Percentiles rank a stretch among this genome's conserved stretches.
These are phyloP conservation scores for Xylaria polymorpha DNA, from an alignment of 2,329 filamentous ascomycete genomes.

Conservation along the genomic window DNA sequence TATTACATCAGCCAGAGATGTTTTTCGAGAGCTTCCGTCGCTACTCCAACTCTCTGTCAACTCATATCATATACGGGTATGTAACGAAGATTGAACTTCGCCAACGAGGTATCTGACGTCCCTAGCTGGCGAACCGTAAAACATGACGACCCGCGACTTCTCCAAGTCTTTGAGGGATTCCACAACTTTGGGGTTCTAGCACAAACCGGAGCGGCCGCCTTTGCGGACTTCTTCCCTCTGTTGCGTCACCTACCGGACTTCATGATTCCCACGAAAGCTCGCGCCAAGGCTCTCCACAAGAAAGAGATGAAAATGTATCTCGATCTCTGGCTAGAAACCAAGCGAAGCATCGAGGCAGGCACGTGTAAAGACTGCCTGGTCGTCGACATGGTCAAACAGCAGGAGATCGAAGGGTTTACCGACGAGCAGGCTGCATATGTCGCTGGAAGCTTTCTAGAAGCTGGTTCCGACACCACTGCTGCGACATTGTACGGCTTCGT, in stretches of 20 bases:
- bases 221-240: constrained; percentile 20
- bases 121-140: not conserved
- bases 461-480: constrained; percentile 21
- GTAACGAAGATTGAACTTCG: not conserved
- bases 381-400: constrained; percentile 19
- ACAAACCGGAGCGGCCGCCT: constrained; percentile 10
- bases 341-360: constrained; percentile 14
- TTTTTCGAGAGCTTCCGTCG: constrained; percentile 26
- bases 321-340: constrained; percentile 12
- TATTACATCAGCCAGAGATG: constrained; percentile 15
- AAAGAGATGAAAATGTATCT: constrained; percentile 24
- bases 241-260: constrained; percentile 18
- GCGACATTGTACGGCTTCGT: constrained; percentile 19
- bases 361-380: constrained; percentile 5
- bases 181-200: constrained; percentile 17
- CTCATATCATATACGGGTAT: constrained; percentile 24
- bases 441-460: constrained; percentile 11
- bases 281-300: constrained; percentile 14
- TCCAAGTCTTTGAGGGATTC: constrained; percentile 24
- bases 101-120: not conserved
- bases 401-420: constrained; percentile 9
- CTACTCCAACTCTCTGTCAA: constrained; percentile 23
- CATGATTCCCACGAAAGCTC: constrained; percentile 19
- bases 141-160: constrained; percentile 23
- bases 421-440: constrained; percentile 24